Base-by-base conservation (phyloP, 345 rosid species). In the Barbarea vulgaris region DNA sequence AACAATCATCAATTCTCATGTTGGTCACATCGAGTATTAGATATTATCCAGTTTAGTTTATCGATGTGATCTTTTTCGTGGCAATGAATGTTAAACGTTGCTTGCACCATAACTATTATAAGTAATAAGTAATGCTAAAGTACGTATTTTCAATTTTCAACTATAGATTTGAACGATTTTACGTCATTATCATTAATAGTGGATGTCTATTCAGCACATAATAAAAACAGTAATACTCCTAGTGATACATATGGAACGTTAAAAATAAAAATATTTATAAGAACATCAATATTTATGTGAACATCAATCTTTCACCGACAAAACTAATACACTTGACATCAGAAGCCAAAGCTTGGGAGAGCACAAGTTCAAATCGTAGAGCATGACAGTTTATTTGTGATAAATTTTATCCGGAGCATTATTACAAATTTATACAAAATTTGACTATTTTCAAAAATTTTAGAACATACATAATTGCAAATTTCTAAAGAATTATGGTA, bases 161-260 rank as follows among this genome's bases (percentile, higher is more conserved):
- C 56, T 9, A 22, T 22, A 70, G 9, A 11, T 47, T 47, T 60
- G 52, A 30, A 61, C 41, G 41, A 51, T 25, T 31, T 50, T 37
- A 61, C 61, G 69, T 70, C 66, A 57, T 19, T 46, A 70, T 57
- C 46, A 22, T 9, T 58, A 15, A 21, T 57, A 70, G 46, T 56
- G 54, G 41, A 42, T 42, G 11, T 41, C 24, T 42, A 56, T 28
- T 69, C 64, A 56, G 6, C 55, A 69, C 55, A 42, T 30, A 13
- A 33, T 28, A 28, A 28, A 27, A 18, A 19, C 46, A 58, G 21
- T 21, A 58, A 7, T 27, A 12, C 3, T 28, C 9, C n/a, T 2
- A 14, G 36, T 55, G 37, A 13, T 55, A 55, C 11, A 27, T 24
- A 22, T 52, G 5, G 3, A 14, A 54, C 14, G 8, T 10, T 3